Conservation (phyloP, 768 basidiomycete species). For the Neoboletus subvelutipes region DNA sequence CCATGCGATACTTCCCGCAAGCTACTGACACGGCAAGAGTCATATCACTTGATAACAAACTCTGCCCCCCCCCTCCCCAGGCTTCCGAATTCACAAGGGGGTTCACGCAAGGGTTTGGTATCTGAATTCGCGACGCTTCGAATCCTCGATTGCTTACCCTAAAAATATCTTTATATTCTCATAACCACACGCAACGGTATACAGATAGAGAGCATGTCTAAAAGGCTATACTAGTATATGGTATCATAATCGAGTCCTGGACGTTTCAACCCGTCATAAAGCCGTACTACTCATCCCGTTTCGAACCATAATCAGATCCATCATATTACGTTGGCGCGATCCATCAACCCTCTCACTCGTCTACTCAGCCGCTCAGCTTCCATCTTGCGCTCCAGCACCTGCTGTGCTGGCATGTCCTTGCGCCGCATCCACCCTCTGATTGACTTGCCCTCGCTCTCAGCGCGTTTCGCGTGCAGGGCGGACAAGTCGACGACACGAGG, state of each 20-base stretch:
- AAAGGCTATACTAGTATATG: neutral
- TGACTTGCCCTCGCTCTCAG: slow-evolving; percentile 42
- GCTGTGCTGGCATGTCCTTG: slow-evolving; percentile 79
- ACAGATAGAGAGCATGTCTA: neutral
- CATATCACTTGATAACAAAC: neutral
- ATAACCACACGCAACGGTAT: neutral
- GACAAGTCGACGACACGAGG: slow-evolving; percentile 87
- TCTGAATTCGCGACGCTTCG: neutral
- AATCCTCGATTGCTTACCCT: neutral
- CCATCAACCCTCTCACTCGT: slow-evolving; percentile 68
- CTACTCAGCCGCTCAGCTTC: slow-evolving; percentile 72
- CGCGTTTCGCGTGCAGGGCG: slow-evolving; percentile 49
- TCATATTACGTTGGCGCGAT: slow-evolving; percentile 49
- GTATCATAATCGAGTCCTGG: neutral
- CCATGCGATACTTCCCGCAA: neutral
- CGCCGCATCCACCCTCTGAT: slow-evolving; percentile 74
- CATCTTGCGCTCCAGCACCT: slow-evolving; percentile 72
- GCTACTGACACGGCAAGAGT: neutral
- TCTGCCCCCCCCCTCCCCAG: neutral
- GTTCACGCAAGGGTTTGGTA: neutral
- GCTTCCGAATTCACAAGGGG: neutral
- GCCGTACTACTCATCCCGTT: neutral
- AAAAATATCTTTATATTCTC: neutral
- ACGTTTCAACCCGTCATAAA: neutral
- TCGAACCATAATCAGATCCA: neutral